Evolutionary conservation across 148 eudicot genomes (phyloP), one percentile per base, ranked within the genome.

Genomic region (Rhododendron mucronatum): DNA sequence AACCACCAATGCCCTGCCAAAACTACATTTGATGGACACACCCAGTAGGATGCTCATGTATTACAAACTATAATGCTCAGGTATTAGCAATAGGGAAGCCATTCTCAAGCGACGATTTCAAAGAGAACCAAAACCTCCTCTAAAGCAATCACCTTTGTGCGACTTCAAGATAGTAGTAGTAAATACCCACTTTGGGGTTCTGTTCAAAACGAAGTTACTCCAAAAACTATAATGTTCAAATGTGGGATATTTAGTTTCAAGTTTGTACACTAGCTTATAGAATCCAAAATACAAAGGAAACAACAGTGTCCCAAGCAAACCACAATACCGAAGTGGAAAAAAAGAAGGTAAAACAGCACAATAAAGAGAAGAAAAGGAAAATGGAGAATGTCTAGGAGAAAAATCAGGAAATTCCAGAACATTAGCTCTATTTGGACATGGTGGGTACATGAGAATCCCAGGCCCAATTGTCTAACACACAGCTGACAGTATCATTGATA

Each of bases 391-490:
- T 26, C 74, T 67, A 61, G n/a, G 65, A 65, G 71, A 69, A 41
- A 18, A 47, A 13, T 3, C 63, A 71, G 41, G 28, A 84, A 20
- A 71, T 16, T 30, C 39, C 48, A 74, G 53, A 33, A 71, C 47
- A 51, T 3, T 16, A 81, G 59, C 65, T 82, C 90, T 90, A 91
- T 86, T 91, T 92, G 4, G 91, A 88, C 63, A 86, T 69, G 80
- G 87, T 37, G 48, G 86, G 86, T 79, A 65, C 87, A 65, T 88
- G 89, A 86, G 90, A 81, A 28, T 88, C 90, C 90, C 88, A 92
- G 51, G 82, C 65, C 96, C 96, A 95, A 2, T 90, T 89, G 7
- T 91, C 94, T 3, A 95, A 80, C 21, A 86, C 90, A 85, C 88
- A 81, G 57, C 92, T 89, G 8, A 79, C 87, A 47, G 85, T 85